Evolutionary conservation across 2,329 filamentous ascomycete species (phyloP).

Genomic region (Rhexocercosporidium sp.): DNA sequence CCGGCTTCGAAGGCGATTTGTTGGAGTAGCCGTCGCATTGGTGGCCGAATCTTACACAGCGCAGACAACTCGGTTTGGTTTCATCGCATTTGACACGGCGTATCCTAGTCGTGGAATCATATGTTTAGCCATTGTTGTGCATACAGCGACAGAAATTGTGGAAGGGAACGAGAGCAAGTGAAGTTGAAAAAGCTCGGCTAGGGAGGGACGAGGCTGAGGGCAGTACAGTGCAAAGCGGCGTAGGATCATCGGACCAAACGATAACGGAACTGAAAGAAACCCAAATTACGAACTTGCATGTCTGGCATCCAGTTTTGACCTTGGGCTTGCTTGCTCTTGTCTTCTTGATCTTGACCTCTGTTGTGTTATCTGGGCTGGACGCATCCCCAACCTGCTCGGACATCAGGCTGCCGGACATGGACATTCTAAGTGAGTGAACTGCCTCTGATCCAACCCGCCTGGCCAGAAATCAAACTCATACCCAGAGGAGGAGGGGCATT

Average conservation of each 20-base stretch:
- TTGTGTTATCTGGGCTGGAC: conserved; percentile 8
- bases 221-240: neutral
- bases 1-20: conserved; percentile 22
- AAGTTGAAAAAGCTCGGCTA: conserved; percentile 1
- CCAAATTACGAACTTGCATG: conserved; percentile 40
- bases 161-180: neutral
- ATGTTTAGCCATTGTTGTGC: conserved; percentile 17
- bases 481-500: neutral
- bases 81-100: conserved; percentile 44
- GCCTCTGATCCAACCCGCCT: neutral
- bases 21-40: conserved; percentile 42
- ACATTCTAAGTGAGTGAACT: neutral
- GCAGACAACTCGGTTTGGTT: conserved; percentile 39
- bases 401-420: conserved; percentile 12
- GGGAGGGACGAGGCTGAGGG: neutral
- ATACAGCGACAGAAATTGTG: neutral
- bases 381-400: neutral
- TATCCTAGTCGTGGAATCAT: conserved; percentile 30
- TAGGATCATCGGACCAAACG: neutral
- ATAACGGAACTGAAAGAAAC: conserved; percentile 10
- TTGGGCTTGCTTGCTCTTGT: conserved; percentile 41
- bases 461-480: neutral
- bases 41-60: conserved; percentile 40
- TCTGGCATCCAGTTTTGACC: conserved; percentile 41
- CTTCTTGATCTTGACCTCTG: conserved; percentile 29